phyloP scores from a whole-genome alignment of 176 grass and related monocot genomes.

The Musa troglodytarum region DNA sequence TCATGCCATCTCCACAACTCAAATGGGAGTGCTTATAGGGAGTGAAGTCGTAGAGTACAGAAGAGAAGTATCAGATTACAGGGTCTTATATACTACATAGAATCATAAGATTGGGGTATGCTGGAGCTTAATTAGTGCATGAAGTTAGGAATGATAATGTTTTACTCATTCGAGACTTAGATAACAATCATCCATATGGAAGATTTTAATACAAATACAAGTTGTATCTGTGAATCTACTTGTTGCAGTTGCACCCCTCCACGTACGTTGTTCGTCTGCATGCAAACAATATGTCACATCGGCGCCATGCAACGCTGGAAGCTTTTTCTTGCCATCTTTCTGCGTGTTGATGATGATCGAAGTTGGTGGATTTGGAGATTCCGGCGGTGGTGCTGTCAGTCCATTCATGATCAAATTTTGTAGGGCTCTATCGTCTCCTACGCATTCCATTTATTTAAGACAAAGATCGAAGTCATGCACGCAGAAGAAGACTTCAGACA shows the following conservation, averaged over 20 bases:
- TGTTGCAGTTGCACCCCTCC: neutral
- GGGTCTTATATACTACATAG: neutral
- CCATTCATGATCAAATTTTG: too few relatives aligned
- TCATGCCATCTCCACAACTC: too few relatives aligned
- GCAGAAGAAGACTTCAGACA: too few relatives aligned
- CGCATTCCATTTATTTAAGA: too few relatives aligned
- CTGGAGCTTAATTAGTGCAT: neutral
- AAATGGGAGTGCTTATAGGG: neutral
- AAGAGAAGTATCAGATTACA: neutral
- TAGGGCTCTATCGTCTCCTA: too few relatives aligned
- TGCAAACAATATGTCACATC: neutral
- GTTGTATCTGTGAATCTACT: neutral
- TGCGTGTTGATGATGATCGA: too few relatives aligned
- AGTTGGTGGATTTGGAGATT: too few relatives aligned
- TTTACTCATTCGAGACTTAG: neutral
- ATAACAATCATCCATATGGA: neutral
- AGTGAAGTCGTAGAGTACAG: neutral
- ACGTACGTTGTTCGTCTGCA: neutral
- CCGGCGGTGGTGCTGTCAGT: too few relatives aligned
- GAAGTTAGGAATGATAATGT: neutral
- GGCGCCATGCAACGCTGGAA: too few relatives aligned
- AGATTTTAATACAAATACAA: neutral
- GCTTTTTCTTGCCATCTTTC: too few relatives aligned
- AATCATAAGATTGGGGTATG: neutral
- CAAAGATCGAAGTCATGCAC: too few relatives aligned